Evolutionary conservation across 2,329 filamentous ascomycete species (phyloP).

Genomic region (Penicillium sp.): DNA sequence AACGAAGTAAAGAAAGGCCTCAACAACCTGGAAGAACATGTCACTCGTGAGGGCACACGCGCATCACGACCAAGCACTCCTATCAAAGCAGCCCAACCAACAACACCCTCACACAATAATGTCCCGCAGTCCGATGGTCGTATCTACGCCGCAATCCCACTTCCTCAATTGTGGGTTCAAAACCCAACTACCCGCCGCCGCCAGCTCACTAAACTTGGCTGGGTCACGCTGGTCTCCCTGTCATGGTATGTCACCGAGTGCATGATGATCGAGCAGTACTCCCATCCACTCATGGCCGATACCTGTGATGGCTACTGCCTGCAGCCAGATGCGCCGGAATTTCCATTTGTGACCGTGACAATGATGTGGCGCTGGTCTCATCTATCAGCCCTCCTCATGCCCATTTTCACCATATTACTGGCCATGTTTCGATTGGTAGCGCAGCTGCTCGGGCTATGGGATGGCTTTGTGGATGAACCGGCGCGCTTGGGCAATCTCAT

Average conservation of each 20-base stretch:
- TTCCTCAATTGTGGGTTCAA: constrained; percentile 39
- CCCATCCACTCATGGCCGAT: constrained; percentile 50
- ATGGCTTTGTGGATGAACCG: constrained; percentile 43
- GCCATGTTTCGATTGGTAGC: constrained; percentile 32
- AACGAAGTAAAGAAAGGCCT: constrained; percentile 43
- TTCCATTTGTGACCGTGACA: constrained; percentile 58
- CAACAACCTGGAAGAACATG: constrained; percentile 38
- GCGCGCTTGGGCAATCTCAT: constrained; percentile 24
- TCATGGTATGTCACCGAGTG: constrained; percentile 53
- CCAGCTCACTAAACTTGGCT: constrained; percentile 40
- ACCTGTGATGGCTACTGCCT: constrained; percentile 53
- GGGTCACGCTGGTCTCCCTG: constrained; percentile 41
- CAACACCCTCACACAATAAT: neutral
- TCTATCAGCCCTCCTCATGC: constrained; percentile 31
- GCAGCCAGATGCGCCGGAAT: constrained; percentile 52
- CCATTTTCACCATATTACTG: constrained; percentile 32
- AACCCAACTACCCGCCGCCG: constrained; percentile 28
- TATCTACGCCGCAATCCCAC: constrained; percentile 33
- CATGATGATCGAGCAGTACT: constrained; percentile 53
- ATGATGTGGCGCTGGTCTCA: constrained; percentile 52
- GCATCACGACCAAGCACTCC: constrained; percentile 15
- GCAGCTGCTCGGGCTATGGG: constrained; percentile 42
- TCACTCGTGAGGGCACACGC: constrained; percentile 27
- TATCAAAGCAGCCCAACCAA: neutral
- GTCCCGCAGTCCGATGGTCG: constrained; percentile 26